These are phyloP conservation scores for Xenoacremonium recifei DNA, from an alignment of 2,329 filamentous ascomycete species.

Conservation along the genomic window DNA sequence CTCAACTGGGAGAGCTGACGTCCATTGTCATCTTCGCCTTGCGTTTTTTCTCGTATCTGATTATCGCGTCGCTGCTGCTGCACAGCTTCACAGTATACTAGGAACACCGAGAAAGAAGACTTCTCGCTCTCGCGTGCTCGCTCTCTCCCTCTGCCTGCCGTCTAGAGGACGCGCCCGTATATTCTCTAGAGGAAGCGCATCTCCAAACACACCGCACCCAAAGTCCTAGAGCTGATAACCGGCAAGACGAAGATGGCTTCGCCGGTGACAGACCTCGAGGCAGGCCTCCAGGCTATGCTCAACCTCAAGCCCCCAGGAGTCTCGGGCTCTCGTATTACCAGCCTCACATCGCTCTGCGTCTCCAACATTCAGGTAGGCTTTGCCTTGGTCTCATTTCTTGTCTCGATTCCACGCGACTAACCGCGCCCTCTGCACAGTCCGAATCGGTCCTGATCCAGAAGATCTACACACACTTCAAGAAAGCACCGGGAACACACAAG, in stretches of 20 bases:
- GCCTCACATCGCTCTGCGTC: slow-evolving; percentile 83
- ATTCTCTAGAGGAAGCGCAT: slow-evolving; percentile 16
- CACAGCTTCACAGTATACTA: no score
- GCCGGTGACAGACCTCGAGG: slow-evolving; percentile 87
- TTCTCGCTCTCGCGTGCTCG: no score
- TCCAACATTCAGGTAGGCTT: slow-evolving; percentile 79
- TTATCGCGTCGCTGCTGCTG: slow-evolving; percentile 13
- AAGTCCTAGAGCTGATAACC: no score
- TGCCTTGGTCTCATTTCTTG: slow-evolving; percentile 1
- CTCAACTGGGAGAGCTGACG: no score
- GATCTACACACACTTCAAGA: slow-evolving; percentile 96
- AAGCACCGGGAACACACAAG: slow-evolving; percentile 91
- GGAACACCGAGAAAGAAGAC: no score
- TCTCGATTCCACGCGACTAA: slow-evolving; percentile 17
- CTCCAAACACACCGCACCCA: no score
- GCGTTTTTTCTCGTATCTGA: slow-evolving; percentile 15
- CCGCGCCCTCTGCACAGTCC: slow-evolving; percentile 56
- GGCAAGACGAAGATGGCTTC: slow-evolving; percentile 77
- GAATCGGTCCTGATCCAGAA: slow-evolving; percentile 95
- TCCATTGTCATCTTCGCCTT: no score
- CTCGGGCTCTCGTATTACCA: slow-evolving; percentile 85
- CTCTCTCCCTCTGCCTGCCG: no score
- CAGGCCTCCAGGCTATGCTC: slow-evolving; percentile 87
- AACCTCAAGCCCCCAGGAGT: slow-evolving; percentile 90
- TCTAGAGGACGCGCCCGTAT: slow-evolving; percentile 20